phyloP scores from a whole-genome alignment of 2,329 filamentous ascomycete species.

The Stemphylium vesicarium region DNA sequence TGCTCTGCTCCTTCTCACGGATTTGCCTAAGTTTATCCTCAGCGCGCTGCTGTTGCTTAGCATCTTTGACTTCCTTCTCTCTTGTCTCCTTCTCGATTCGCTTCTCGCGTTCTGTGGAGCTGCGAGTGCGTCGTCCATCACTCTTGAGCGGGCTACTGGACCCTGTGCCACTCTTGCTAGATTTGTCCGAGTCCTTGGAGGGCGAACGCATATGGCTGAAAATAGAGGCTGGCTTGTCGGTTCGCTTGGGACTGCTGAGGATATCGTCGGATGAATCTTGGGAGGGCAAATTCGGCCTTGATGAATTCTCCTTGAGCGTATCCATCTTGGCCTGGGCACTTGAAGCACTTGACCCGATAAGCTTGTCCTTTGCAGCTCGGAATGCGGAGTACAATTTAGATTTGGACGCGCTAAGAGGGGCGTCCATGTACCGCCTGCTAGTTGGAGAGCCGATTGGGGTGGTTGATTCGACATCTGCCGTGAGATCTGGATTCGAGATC shows the following conservation, averaged over 20 bases:
- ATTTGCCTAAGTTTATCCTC: slow-evolving; percentile 71
- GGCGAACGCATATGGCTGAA: slow-evolving; percentile 46
- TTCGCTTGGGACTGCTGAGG: slow-evolving; percentile 43
- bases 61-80: slow-evolving; percentile 61
- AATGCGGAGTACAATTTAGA: slow-evolving; percentile 90
- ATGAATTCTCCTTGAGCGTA: slow-evolving; percentile 50
- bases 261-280: slow-evolving; percentile 42
- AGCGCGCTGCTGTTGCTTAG: slow-evolving; percentile 66
- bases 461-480: slow-evolving; percentile 55
- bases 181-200: slow-evolving; percentile 45
- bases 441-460: slow-evolving; percentile 64
- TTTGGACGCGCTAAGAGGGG: slow-evolving; percentile 88
- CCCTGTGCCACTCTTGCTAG: slow-evolving; percentile 28
- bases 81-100: slow-evolving; percentile 63
- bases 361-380: slow-evolving; percentile 83
- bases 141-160: slow-evolving; percentile 43
- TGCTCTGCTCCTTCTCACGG: slow-evolving; percentile 73
- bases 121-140: slow-evolving; percentile 59
- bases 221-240: slow-evolving; percentile 38
- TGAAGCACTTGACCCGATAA: slow-evolving; percentile 73
- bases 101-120: slow-evolving; percentile 67
- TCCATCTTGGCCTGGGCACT: slow-evolving; percentile 66
- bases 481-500: slow-evolving; percentile 53
- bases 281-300: slow-evolving; percentile 32
- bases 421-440: slow-evolving; percentile 66